phyloP scores from a whole-genome alignment of 805 yeast species.

The Brettanomyces custersianus region DNA sequence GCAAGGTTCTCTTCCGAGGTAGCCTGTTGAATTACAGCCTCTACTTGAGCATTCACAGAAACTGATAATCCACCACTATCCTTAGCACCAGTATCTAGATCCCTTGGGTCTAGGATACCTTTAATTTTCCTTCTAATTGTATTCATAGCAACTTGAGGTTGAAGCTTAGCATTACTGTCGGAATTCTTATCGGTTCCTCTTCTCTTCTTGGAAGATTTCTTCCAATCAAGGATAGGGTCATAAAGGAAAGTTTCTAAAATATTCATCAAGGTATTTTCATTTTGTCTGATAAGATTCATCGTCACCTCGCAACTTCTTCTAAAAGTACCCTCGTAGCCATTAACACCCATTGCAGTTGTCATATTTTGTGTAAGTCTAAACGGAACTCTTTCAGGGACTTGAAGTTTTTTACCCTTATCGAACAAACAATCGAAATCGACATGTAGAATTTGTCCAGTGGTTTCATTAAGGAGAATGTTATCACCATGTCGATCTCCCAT shows the following conservation, averaged over 20 bases:
- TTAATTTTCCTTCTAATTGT: slow-evolving; percentile 71
- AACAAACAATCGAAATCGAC: slow-evolving; percentile 96
- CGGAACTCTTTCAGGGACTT: slow-evolving; percentile 90
- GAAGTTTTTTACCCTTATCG: slow-evolving; percentile 67
- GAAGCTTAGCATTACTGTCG: slow-evolving; percentile 21
- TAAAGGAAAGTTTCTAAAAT: slow-evolving; percentile 86
- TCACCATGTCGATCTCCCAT: slow-evolving; percentile 97
- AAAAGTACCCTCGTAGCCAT: slow-evolving; percentile 85
- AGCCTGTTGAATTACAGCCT: slow-evolving; percentile 77
- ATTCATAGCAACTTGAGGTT: slow-evolving; percentile 61
- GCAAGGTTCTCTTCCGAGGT: slow-evolving; percentile 60
- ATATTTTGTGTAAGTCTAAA: slow-evolving; percentile 84
- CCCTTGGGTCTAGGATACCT: slow-evolving; percentile 71
- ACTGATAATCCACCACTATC: slow-evolving; percentile 58
- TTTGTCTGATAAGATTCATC: slow-evolving; percentile 55
- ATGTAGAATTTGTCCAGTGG: slow-evolving; percentile 74
- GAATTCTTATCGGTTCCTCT: slow-evolving; percentile 27
- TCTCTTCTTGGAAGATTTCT: slow-evolving; percentile 12
- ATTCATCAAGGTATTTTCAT: slow-evolving; percentile 82
- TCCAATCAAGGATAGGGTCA: slow-evolving; percentile 86
- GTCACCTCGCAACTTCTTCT: slow-evolving; percentile 83
- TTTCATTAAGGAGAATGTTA: slow-evolving; percentile 66
- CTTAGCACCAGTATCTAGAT: slow-evolving; percentile 26
- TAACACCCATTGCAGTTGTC: slow-evolving; percentile 78
- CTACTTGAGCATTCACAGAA: slow-evolving; percentile 90